Base-by-base conservation (phyloP, 2,329 filamentous ascomycete genomes). In the Fusarium virguliforme region DNA sequence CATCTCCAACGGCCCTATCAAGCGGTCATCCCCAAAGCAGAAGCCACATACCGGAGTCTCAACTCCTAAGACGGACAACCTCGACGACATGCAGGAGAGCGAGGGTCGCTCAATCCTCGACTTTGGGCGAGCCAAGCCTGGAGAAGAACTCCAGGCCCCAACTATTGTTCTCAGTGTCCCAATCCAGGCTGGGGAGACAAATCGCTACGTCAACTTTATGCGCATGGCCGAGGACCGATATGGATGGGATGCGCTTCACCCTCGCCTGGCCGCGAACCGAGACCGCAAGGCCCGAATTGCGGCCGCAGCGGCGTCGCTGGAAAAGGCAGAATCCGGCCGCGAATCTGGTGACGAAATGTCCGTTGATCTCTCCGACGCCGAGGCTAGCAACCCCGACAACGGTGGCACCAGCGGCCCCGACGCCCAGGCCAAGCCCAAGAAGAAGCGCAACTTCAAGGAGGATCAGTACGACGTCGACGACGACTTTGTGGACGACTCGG, bases 181-280 rank as follows among this genome's bases (percentile, higher is more conserved):
- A 0, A 87, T 99, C 40, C 89, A 91, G 64, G 71, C 75, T 6
- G 93, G 94, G 41, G 90, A 93, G 74, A 92, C 89, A 37, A 97
- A 97, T 79, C 94, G 95, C 73, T 95, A 97, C 67, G 90, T 99
- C 82, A 98, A 98, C 80, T 98, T 98, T 72, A 95, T 95, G 76
- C 93, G 94, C 48, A 87, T 98, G 81, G 96, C 97, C 10, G 94
- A 97, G 81, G 94, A 97, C 70, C 92, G 92, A 68, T 98, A 98
- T 79, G 96, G 96, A 26, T 97, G 95, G 86, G 94, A 97, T 68
- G 96, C 95, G 0, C 86, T 98, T 37, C 95, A 98, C 79, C 96
- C 96, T 32, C 92, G 95, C 8, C 87, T 97, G 68, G 96, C 96
- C 2, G 95, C 95, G 34, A 94, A 96, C 71, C 91, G 93, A 70